Evolutionary conservation across 495 filamentous ascomycete species (phyloP), one percentile per base, ranked within the genome.

Genomic region (Neurospora intermedia): DNA sequence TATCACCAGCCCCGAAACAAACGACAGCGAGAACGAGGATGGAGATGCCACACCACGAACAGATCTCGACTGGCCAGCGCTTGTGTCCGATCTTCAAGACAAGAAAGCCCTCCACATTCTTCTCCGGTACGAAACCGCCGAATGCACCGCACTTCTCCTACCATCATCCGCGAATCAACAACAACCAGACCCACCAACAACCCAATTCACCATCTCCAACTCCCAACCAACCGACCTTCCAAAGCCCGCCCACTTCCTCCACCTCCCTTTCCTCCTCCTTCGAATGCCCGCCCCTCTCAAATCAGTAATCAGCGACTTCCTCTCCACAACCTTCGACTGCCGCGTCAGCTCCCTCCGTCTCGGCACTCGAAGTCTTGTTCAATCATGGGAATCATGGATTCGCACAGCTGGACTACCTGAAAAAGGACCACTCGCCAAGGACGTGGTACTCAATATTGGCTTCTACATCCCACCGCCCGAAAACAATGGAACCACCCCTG

Each of bases 211-310:
- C 6, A 1, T 59, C 48, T 59, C 48, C 20, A 3, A 3, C 2
- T 4, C 54, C 27, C 54, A 66, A 66, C 27, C 54, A 9, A 66
- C 54, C 27, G 13, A 35, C 23, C 54, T 27, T 70, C 27, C 27
- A 4, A 20, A 20, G 16, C 31, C 62, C 1, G 2, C 40, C 18
- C 75, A 73, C 0, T 85, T 86, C 59, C 38, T 85, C 5, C 31
- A 74, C 20, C 76, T 85, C 15, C 85, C 85, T 10, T 73, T 87
- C 7, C 76, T 87, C 18, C 75, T 87, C 13, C 76, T 84, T 20
- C 80, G 85, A 27, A 86, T 87, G 83, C 83, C 85, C 1, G 77
- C 78, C 0, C 77, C 83, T 1, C 76, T 86, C 7, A 86, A 85
- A 73, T 20, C 73, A 10, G 75, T 82, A 8, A 39, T 87, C 2